These are phyloP conservation scores for Cladorrhinum samala DNA, from an alignment of 495 filamentous ascomycete genomes.

Conservation along the genomic window DNA sequence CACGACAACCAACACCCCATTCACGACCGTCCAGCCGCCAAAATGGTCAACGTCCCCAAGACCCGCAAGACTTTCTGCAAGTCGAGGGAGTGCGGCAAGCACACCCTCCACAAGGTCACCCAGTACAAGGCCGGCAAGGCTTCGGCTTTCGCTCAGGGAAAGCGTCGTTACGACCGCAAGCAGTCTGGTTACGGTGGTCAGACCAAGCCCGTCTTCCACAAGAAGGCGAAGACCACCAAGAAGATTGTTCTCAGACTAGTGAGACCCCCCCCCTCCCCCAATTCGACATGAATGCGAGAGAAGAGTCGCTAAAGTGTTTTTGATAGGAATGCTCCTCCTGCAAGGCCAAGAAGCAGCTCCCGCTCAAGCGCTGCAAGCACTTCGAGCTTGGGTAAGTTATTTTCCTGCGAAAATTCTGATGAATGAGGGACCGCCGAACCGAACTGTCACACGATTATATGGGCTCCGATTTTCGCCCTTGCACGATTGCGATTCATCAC, in stretches of 20 bases:
- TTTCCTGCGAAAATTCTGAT: background rate
- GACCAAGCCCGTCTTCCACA: conserved; percentile 99
- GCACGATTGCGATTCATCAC: background rate
- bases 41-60: conserved; percentile 41
- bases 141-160: conserved; percentile 94
- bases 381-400: conserved; percentile 92
- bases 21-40: conserved; percentile 29
- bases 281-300: conserved; percentile 1
- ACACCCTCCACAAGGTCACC: conserved; percentile 89
- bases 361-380: conserved; percentile 99
- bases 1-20: conserved; percentile 23
- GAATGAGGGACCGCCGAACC: conserved; percentile 13
- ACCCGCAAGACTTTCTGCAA: conserved; percentile 67
- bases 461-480: background rate
- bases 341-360: conserved; percentile 98
- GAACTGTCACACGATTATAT: background rate
- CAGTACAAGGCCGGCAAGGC: conserved; percentile 87
- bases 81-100: conserved; percentile 89
- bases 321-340: conserved; percentile 87
- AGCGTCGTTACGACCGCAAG: conserved; percentile 99
- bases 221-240: conserved; percentile 99
- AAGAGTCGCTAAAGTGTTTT: conserved; percentile 16
- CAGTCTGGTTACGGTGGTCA: conserved; percentile 99
- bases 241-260: conserved; percentile 93
- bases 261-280: conserved; percentile 10